Base-by-base conservation (phyloP, 108 stramenopile species). In the Epipyxis sp. region DNA sequence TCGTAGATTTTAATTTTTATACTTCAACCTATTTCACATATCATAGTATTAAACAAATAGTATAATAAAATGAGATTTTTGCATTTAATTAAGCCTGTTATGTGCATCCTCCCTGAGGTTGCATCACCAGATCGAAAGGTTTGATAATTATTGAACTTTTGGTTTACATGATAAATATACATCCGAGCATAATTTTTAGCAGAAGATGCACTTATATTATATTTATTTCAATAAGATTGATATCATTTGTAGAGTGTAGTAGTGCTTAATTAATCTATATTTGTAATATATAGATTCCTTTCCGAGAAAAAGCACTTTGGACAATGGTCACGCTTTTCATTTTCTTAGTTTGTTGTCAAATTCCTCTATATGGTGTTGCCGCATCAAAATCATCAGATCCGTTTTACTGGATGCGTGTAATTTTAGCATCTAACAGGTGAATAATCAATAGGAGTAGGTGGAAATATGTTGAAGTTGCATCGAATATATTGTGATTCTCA, bases 361-460 rank as follows among this genome's bases (percentile, higher is more conserved):
- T 99, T 80, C 98, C 98, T 37, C 89, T 99, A 81, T 99, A 99
- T 87, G 98, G 96, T 80, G 92, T 98, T 42, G 92, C 94, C 81
- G 91, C 89, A 0, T 93, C 94, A 78, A 96, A 96, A 87, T 95
- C 95, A 34, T 95, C 95, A 46, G 98, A 99, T 86, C 98, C 98
- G 27, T 96, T 99, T 90, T 97, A 95, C 89, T 98, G 96, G 96
- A 95, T 99, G 94, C 92, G 98, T 35, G 96, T 99, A 59, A 97
- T 99, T 78, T 90, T 99, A n/a, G 98, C 98, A 40, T 98, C 97
- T 79, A 99, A 99, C 89, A 91, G 96, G 78, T 82, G 44, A 0
- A 76, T 20, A n/a, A n/a, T 57, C 25, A n/a, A 57, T n/a, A 57
- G 25, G 25, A 39, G 42, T 6, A 13, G 37, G 65, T 67, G 20